Conservation (phyloP, 495 filamentous ascomycete genomes). For the Aspergillus coremiiformis region DNA sequence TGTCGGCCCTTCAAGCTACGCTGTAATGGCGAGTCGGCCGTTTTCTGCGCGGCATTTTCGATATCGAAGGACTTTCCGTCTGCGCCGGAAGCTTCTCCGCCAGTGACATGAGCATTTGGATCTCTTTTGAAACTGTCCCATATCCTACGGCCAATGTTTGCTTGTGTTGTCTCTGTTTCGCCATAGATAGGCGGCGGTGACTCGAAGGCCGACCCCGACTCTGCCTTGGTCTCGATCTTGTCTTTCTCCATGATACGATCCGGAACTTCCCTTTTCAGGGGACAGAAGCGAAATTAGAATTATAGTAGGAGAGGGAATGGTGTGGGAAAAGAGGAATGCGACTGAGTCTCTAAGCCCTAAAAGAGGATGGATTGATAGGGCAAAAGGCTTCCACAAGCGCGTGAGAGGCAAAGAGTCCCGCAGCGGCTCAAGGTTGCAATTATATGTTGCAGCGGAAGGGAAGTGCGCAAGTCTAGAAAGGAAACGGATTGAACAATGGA, state of each 20-base stretch:
- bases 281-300: background rate
- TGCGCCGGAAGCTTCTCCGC: constrained; percentile 43
- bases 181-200: constrained; percentile 31
- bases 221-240: constrained; percentile 21
- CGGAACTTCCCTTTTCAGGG: background rate
- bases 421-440: background rate
- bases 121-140: constrained; percentile 79
- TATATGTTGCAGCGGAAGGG: background rate
- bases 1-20: constrained; percentile 76
- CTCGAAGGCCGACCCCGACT: constrained; percentile 20
- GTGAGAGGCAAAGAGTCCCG: background rate
- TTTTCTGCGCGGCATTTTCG: constrained; percentile 63
- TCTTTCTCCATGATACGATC: constrained; percentile 34
- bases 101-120: constrained; percentile 55
- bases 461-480: background rate
- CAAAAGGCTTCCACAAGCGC: background rate
- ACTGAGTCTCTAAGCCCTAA: background rate
- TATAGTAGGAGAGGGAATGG: too few relatives aligned
- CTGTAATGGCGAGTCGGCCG: constrained; percentile 68
- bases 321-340: background rate
- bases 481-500: too few relatives aligned
- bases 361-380: background rate
- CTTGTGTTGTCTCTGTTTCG: constrained; percentile 25
- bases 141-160: constrained; percentile 40
- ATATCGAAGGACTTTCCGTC: constrained; percentile 66